Evolutionary conservation across 345 rosid genomes (phyloP).

Genomic region (Populus deltoides): DNA sequence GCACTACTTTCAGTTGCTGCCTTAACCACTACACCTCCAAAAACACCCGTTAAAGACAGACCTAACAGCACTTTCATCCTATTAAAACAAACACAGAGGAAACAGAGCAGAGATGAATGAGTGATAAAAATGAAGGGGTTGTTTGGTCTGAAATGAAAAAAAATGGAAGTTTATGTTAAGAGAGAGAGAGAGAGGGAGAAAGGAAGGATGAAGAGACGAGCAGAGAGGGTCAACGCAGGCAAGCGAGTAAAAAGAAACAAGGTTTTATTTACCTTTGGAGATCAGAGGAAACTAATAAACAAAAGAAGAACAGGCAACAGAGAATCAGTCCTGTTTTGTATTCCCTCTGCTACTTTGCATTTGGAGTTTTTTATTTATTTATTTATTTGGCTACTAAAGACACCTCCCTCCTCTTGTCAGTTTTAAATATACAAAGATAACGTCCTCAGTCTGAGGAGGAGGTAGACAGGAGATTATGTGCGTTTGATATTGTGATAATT

Average conservation of each 20-base stretch:
- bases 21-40: constrained; percentile 10
- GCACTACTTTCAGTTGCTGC: constrained; percentile 3
- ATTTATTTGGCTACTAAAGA: no score
- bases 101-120: neutral
- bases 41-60: neutral
- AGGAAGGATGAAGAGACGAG: neutral
- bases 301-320: no score
- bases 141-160: neutral
- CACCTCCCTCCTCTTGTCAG: no score
- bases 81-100: neutral
- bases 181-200: neutral
- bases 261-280: neutral
- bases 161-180: neutral
- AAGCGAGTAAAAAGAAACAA: neutral
- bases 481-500: no score
- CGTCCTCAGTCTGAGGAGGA: no score
- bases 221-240: neutral
- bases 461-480: no score
- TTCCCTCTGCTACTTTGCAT: no score
- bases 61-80: constrained; percentile 6
- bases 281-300: neutral
- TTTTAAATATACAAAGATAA: no score
- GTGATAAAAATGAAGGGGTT: neutral
- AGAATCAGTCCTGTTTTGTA: no score
- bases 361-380: no score